Evolutionary conservation across 1,284 basidiomycete genomes (phyloP).

Genomic region (Pisolithus thermaeus): DNA sequence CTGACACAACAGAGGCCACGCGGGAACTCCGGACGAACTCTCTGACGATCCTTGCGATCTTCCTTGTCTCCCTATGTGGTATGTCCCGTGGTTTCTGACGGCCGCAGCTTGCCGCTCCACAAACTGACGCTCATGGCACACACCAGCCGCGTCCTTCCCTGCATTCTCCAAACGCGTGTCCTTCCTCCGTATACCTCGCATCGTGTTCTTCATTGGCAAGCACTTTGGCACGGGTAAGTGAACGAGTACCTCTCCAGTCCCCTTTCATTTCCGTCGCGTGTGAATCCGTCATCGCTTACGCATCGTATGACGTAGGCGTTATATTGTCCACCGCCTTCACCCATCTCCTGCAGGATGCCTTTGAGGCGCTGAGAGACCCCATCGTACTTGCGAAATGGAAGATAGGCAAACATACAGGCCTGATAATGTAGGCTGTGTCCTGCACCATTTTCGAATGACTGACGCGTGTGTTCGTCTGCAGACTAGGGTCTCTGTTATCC

Average conservation of each 20-base stretch:
- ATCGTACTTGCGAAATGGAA: conserved; percentile 40
- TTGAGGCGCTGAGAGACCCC: conserved; percentile 48
- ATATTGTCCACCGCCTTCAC: conserved; percentile 77
- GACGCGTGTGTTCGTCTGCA: conserved; percentile 20
- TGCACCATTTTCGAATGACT: too few relatives aligned
- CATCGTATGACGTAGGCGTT: conserved; percentile 41
- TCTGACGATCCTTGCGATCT: conserved; percentile 35
- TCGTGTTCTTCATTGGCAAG: conserved; percentile 73
- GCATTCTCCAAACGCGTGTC: conserved; percentile 49
- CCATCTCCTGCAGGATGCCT: conserved; percentile 71
- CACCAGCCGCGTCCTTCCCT: conserved; percentile 63
- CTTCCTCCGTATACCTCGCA: conserved; percentile 53
- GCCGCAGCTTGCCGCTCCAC: neutral
- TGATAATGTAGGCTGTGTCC: conserved; percentile 55
- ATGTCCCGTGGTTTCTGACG: neutral
- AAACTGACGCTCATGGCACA: neutral
- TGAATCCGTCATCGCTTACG: neutral
- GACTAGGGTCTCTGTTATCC: conserved; percentile 54
- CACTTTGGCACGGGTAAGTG: conserved; percentile 69
- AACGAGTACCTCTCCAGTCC: neutral
- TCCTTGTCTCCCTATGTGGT: conserved; percentile 39
- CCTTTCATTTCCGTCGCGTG: too few relatives aligned
- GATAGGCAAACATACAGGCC: conserved; percentile 54
- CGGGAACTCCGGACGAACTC: conserved; percentile 8
- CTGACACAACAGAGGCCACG: too few relatives aligned